phyloP scores from a whole-genome alignment of 169 alveolate species.

The Cytauxzoon felis region DNA sequence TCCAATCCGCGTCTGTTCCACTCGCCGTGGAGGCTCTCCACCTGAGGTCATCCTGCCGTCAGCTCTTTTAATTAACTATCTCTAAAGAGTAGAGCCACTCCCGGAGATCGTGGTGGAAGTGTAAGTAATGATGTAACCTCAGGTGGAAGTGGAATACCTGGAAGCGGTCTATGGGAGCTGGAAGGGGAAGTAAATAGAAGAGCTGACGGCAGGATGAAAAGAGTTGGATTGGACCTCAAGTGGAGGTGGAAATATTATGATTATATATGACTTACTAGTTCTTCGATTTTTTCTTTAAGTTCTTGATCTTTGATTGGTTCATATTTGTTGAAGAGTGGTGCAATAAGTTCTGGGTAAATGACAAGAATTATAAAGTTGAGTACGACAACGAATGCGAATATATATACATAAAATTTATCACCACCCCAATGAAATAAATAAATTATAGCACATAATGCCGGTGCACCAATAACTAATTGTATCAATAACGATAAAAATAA shows the following conservation, averaged over 20 bases:
- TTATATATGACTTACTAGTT: conserved; percentile 64
- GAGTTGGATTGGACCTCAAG: too few relatives aligned
- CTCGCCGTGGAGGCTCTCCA: too few relatives aligned
- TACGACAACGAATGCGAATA: conserved; percentile 73
- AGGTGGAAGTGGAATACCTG: too few relatives aligned
- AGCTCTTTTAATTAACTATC: too few relatives aligned
- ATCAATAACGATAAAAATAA: conserved; percentile 68
- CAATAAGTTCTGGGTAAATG: conserved; percentile 85
- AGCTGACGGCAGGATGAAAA: too few relatives aligned
- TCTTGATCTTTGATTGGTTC: conserved; percentile 85
- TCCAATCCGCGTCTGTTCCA: too few relatives aligned
- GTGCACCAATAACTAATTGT: conserved; percentile 68
- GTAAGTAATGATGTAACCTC: too few relatives aligned
- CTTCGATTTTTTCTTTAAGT: conserved; percentile 78
- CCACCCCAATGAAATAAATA: conserved; percentile 88
- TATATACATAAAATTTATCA: conserved; percentile 82
- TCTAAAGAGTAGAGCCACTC: too few relatives aligned
- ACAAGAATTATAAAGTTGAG: conserved; percentile 76
- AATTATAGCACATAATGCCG: conserved; percentile 70
- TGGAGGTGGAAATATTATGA: background rate
- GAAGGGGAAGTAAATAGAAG: too few relatives aligned
- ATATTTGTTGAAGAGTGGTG: conserved; percentile 90
- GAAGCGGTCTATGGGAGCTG: too few relatives aligned
- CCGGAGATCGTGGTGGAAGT: too few relatives aligned
- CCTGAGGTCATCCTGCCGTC: too few relatives aligned